A percentile compares a stretch with the other conserved stretches of the same genome.
These are phyloP conservation scores for Sporothrix dimorphospora DNA, from an alignment of 2,329 filamentous ascomycete species.

Conservation along the genomic window DNA sequence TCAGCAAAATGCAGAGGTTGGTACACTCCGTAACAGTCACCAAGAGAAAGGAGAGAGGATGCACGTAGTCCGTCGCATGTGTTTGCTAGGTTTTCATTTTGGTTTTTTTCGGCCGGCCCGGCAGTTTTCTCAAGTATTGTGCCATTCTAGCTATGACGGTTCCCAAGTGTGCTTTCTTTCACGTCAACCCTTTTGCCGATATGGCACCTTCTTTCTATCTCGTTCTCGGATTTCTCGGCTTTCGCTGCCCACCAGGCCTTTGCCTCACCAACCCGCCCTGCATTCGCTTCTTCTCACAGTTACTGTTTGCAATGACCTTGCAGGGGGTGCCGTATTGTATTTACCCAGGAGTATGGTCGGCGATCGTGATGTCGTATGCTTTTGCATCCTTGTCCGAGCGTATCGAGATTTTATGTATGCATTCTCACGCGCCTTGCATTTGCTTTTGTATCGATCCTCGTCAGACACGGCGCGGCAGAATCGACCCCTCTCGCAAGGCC, in stretches of 20 bases:
- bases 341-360: constrained; percentile 7
- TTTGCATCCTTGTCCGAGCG: background rate
- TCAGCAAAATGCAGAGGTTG: background rate
- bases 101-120: background rate
- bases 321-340: constrained; percentile 14
- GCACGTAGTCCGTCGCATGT: background rate
- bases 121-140: background rate
- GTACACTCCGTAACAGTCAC: background rate
- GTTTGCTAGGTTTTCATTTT: background rate
- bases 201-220: background rate
- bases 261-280: background rate
- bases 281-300: constrained; percentile 7
- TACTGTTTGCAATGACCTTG: background rate
- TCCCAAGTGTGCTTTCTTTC: background rate
- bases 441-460: background rate
- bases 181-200: background rate
- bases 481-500: background rate
- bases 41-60: background rate
- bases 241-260: background rate
- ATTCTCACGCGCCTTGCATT: background rate
- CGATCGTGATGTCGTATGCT: background rate
- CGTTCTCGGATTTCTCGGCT: background rate
- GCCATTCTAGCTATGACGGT: background rate
- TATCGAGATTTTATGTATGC: background rate
- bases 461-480: background rate